A percentile compares a stretch with the other conserved stretches of the same genome.
Evolutionary conservation across 2,329 filamentous ascomycete species (phyloP).

Genomic region (Epichloe sibirici): DNA sequence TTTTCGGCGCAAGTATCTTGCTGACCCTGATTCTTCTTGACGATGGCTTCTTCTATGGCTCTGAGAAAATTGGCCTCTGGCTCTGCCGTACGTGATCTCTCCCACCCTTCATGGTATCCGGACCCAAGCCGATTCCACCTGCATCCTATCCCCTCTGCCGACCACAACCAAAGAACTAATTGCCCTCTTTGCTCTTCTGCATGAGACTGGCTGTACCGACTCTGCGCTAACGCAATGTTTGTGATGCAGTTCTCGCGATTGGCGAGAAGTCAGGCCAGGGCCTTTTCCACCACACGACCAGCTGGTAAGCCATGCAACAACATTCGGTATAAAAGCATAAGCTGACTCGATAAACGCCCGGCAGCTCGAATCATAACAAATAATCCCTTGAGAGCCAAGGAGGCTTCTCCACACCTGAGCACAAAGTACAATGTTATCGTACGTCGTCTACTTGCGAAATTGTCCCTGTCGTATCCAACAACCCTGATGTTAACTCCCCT

Average conservation of each 20-base stretch:
- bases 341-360: background rate
- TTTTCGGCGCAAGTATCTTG: conserved; percentile 20
- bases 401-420: conserved; percentile 76
- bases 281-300: conserved; percentile 78
- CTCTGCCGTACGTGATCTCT: conserved; percentile 37
- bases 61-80: conserved; percentile 47
- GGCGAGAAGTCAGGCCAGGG: conserved; percentile 53
- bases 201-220: background rate
- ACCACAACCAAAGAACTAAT: background rate
- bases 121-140: background rate
- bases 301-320: conserved; percentile 44
- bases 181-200: background rate
- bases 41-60: conserved; percentile 52
- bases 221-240: background rate
- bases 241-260: conserved; percentile 46
- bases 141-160: background rate
- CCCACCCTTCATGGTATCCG: background rate
- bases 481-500: conserved; percentile 2
- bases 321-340: background rate
- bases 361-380: conserved; percentile 76
- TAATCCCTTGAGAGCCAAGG: conserved; percentile 79
- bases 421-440: conserved; percentile 91
- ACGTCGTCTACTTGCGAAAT: conserved; percentile 26
- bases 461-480: background rate
- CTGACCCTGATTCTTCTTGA: conserved; percentile 19